A percentile compares a stretch with the other conserved stretches of the same genome.
Evolutionary conservation across 139 green algal genomes (phyloP).

Genomic region (Tetratostichococcus sp.): DNA sequence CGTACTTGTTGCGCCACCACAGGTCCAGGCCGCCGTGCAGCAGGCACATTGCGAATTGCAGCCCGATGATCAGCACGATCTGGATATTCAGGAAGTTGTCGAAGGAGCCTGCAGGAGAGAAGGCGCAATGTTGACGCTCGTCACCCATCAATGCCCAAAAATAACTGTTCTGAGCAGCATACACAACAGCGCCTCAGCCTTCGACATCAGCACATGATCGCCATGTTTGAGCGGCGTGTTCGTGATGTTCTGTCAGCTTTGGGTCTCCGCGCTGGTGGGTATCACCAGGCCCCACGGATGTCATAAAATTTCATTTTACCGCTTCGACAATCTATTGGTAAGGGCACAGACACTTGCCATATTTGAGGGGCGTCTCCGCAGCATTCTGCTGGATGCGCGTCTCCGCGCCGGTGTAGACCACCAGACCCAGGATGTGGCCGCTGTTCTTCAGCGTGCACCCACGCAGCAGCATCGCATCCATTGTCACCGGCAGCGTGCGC

Average conservation of each 20-base stretch:
- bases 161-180: too few relatives aligned
- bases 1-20: conserved; percentile 27
- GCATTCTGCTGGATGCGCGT: conserved; percentile 75
- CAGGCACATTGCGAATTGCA: conserved; percentile 35
- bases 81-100: conserved; percentile 56
- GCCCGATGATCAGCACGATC: conserved; percentile 34
- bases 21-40: conserved; percentile 18
- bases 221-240: too few relatives aligned
- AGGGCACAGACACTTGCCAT: too few relatives aligned
- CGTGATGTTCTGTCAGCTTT: too few relatives aligned
- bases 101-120: conserved; percentile 25
- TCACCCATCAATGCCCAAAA: too few relatives aligned
- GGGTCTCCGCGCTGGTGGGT: too few relatives aligned
- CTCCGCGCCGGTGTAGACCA: conserved; percentile 81
- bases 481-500: conserved; percentile 42
- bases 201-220: too few relatives aligned
- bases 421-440: conserved; percentile 51
- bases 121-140: too few relatives aligned
- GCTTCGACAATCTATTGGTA: too few relatives aligned
- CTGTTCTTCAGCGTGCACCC: conserved; percentile 50
- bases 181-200: too few relatives aligned
- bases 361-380: conserved; percentile 60
- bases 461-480: conserved; percentile 65
- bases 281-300: too few relatives aligned
- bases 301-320: too few relatives aligned